Conservation (phyloP, 208 protist genomes). For the Trypanosoma theileri region DNA sequence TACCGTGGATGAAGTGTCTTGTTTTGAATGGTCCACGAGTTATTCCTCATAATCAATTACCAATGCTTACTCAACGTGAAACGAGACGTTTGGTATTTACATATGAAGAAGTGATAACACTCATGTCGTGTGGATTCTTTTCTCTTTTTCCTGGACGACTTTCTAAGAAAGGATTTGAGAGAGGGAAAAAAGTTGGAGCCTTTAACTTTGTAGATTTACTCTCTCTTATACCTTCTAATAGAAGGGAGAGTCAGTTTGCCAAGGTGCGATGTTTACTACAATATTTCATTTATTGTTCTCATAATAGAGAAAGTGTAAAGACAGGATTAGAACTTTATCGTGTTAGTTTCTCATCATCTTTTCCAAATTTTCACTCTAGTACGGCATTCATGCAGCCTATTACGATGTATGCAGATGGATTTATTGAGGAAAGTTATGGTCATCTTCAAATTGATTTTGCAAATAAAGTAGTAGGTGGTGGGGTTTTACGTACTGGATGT, state of each 20-base stretch:
- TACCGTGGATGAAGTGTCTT: conserved; percentile 63
- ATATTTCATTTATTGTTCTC: conserved; percentile 50
- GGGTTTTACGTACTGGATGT: conserved; percentile 75
- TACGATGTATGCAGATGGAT: conserved; percentile 21
- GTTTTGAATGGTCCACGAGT: conserved; percentile 29
- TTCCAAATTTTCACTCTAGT: conserved; percentile 47
- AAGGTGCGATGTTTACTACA: conserved; percentile 63
- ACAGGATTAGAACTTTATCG: conserved; percentile 43
- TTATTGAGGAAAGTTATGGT: conserved; percentile 65
- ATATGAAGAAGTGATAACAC: conserved; percentile 34
- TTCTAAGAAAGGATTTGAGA: not conserved
- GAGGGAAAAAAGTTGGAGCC: conserved; percentile 22
- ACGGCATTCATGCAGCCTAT: conserved; percentile 29
- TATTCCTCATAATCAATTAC: conserved; percentile 23
- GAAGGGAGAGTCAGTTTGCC: conserved; percentile 33
- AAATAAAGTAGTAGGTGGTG: conserved; percentile 81
- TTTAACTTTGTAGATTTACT: conserved; percentile 66
- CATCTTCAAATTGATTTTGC: conserved; percentile 89
- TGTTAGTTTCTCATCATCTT: conserved; percentile 28
- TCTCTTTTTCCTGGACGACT: conserved; percentile 56
- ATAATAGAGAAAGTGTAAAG: conserved; percentile 9
- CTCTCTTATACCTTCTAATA: not conserved
- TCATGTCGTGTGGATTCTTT: conserved; percentile 68
- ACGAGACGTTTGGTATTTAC: conserved; percentile 33
- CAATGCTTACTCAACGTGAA: conserved; percentile 32